Evolutionary conservation across 1,139 yeast species (phyloP), one percentile per base, ranked within the genome.

Genomic region (Debaryomyces singareniensis): DNA sequence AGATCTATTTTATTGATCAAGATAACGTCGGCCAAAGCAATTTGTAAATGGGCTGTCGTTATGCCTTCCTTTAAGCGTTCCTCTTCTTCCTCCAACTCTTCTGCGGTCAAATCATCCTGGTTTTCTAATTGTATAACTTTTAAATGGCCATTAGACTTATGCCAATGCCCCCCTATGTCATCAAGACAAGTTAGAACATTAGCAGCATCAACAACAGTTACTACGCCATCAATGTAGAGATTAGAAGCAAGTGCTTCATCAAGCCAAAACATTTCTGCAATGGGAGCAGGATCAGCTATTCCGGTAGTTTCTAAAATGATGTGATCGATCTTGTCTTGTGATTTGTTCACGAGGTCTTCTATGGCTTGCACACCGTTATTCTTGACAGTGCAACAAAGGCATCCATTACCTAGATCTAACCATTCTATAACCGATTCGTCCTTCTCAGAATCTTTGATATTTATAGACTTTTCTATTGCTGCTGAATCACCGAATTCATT

Each of bases 251-350:
- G 61, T 0, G 91, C 96, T 21, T 84, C 93, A 52, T 91, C 98
- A 24, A 89, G 66, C 98, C 98, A 91, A 55, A 91, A 91, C 96
- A 91, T 91, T 42, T 78, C 76, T 5, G 96, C 96, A 22, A 91
- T 86, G 0, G 97, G 97, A 0, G 82, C 96, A 0, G 98, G 98
- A 50, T 91, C 97, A 0, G 99, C 98, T n/a, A 93, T 69, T 0
- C 99, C 99, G 0, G 96, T 86, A 0, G 99, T 93, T 51, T 91
- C 99, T 33, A 93, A 60, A 16, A 91, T 55, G 16, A 91, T 87
- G 48, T 91, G 84, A 52, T 93, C 98, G 35, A 91, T 89, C 32
- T 70, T 71, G 26, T 75, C 80, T 11, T 79, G 81, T 24, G 81
- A 73, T 29, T 78, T 71, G 29, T 77, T 81, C 43, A 91, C 78